Conservation (phyloP, 2,329 filamentous ascomycete species). For the Trichoderma hamatum region DNA sequence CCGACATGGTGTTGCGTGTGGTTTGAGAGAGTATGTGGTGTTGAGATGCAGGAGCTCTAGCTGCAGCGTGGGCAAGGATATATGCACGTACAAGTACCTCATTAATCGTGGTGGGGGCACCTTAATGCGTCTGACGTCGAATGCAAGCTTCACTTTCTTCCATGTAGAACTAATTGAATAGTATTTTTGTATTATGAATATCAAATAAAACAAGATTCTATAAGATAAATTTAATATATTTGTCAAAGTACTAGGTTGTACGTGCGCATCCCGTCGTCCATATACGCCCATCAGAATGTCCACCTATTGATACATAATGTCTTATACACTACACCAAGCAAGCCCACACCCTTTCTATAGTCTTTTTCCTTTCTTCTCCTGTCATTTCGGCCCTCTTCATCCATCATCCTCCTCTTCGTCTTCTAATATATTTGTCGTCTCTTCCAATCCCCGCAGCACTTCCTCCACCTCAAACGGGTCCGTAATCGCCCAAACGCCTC, state of each 20-base stretch:
- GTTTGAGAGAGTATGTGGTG: conserved; percentile 18
- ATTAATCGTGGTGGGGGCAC: not conserved
- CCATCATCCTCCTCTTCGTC: conserved; percentile 53
- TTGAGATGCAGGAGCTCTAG: conserved; percentile 25
- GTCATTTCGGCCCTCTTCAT: conserved; percentile 35
- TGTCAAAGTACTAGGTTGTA: not conserved
- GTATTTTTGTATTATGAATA: not conserved
- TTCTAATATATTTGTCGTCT: conserved; percentile 59
- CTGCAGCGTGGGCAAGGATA: conserved; percentile 20
- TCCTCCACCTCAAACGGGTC: conserved; percentile 77
- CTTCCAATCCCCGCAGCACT: conserved; percentile 65
- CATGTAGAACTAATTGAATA: not conserved
- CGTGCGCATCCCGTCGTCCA: not conserved
- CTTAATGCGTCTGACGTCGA: not conserved
- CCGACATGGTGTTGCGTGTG: conserved; percentile 51
- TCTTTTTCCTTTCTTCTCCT: conserved; percentile 44
- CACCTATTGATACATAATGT: not conserved
- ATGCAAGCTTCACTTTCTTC: not conserved
- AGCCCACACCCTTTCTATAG: not conserved
- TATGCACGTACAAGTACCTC: conserved; percentile 18
- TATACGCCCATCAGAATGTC: not conserved
- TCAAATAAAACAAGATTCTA: not conserved
- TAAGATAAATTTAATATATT: not conserved
- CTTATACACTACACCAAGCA: not conserved
- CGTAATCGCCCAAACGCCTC: conserved; percentile 90